Conservation (phyloP, 306 rosid genomes). For the Chamaecrista fasciculata region DNA sequence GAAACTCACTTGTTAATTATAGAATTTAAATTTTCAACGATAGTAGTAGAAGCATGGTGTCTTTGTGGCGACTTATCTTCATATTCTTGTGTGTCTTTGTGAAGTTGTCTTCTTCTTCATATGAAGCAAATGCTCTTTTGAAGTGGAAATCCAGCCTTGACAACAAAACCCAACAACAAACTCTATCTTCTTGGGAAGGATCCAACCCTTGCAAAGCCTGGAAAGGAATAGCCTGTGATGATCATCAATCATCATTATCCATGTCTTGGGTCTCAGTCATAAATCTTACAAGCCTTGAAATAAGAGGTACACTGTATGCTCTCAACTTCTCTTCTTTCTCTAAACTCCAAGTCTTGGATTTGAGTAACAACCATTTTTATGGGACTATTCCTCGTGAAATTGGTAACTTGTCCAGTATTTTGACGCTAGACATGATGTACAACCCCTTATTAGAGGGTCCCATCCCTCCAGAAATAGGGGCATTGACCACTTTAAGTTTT, state of each 20-base stretch:
- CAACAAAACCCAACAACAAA: background rate
- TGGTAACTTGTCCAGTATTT: background rate
- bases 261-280: background rate
- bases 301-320: background rate
- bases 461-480: background rate
- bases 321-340: background rate
- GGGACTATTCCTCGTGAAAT: background rate
- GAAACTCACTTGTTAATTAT: too few species aligned
- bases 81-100: background rate
- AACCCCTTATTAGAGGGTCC: background rate
- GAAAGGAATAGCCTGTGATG: background rate
- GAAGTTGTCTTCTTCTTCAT: background rate
- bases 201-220: background rate
- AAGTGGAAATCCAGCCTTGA: conserved; percentile 28
- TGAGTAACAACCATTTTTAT: background rate
- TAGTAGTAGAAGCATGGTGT: too few species aligned
- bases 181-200: background rate
- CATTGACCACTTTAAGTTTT: background rate
- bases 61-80: background rate
- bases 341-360: background rate
- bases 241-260: too few species aligned
- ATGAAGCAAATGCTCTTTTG: conserved; percentile 14
- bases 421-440: background rate
- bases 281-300: background rate
- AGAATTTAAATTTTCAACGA: too few species aligned